A percentile compares a stretch with the other conserved stretches of the same genome.
Conservation (phyloP, 768 basidiomycete species). For the Mycena capillaripes region DNA sequence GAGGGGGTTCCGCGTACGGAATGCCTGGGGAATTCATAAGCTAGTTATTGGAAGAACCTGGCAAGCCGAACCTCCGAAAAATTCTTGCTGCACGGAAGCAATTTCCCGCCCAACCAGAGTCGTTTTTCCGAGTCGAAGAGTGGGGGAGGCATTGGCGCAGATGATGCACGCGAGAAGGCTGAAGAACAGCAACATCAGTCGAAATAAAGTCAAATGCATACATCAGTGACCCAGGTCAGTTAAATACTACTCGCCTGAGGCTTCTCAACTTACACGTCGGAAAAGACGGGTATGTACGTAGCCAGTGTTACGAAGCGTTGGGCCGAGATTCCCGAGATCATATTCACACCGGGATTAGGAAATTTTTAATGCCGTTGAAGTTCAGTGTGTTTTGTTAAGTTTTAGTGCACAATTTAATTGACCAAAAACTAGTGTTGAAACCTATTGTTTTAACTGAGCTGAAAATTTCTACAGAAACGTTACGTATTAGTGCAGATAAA, state of each 20-base stretch:
- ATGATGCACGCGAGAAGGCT: not conserved
- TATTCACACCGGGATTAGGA: too few species aligned
- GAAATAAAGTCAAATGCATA: not conserved
- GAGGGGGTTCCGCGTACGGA: not conserved
- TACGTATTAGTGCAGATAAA: too few species aligned
- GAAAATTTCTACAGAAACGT: too few species aligned
- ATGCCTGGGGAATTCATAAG: not conserved
- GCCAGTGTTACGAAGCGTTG: not conserved
- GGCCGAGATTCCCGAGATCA: too few species aligned
- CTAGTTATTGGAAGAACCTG: not conserved
- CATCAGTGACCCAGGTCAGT: not conserved
- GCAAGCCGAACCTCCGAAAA: not conserved
- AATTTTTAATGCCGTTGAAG: too few species aligned
- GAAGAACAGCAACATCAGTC: not conserved
- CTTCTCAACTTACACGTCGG: not conserved
- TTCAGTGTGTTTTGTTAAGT: too few species aligned
- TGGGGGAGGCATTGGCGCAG: not conserved
- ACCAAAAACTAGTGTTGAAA: too few species aligned
- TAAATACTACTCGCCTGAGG: not conserved
- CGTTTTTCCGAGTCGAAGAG: not conserved
- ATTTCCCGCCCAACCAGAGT: slow-evolving; percentile 6
- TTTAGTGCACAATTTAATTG: too few species aligned
- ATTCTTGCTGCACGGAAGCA: not conserved
- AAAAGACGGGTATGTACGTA: not conserved
- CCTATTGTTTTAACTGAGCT: too few species aligned